Evolutionary conservation across 352 stramenopile genomes (phyloP), one percentile per base, ranked within the genome.

Genomic region (Pythium folliculosum): DNA sequence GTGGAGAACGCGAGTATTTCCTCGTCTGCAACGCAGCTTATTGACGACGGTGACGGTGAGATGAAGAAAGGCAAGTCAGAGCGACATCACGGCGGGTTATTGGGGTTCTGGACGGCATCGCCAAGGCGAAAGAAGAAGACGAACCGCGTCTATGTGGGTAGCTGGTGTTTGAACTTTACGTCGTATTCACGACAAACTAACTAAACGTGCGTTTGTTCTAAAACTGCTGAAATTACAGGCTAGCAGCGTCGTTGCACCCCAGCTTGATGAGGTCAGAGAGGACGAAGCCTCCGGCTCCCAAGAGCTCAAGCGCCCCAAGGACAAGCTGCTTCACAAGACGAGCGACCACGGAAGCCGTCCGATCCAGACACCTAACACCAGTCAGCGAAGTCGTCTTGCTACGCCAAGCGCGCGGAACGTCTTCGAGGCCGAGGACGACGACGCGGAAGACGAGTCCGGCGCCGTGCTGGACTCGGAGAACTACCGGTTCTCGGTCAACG

Each of bases 401-500:
- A 4, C 27, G 16, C 4, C 7, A 58, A 32, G 45, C 21, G n/a
- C 45, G 3, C 19, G 45, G 13, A 25, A 7, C n/a, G 4, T 17
- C 3, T 6, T 6, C 6, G 51, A 43, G 19, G 35, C 14, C 17
- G 51, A 43, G 8, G 45, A n/a, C 2, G 30, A 55, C 52, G 48
- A 61, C 3, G 55, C 61, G 12, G 54, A 65, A 14, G 49, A 65
- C 12, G 65, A 72, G 17, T 54, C 37, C 2, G 22, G 43, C 44
- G 69, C 63, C n/a, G 59, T 47, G 2, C 40, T 74, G 1, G 65
- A 78, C 44, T 55, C 70, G 8, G 81, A 88, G 35, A 86, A 86
- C 67, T 87, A 86, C 58, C 76, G 40, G 1, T 90, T 84, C 66
- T 80, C 81, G 1, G 76, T 88, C 8, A 90, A 88, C 40, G 35